Base-by-base conservation (phyloP, 2,329 filamentous ascomycete genomes). In the Metarhizium robertsii region DNA sequence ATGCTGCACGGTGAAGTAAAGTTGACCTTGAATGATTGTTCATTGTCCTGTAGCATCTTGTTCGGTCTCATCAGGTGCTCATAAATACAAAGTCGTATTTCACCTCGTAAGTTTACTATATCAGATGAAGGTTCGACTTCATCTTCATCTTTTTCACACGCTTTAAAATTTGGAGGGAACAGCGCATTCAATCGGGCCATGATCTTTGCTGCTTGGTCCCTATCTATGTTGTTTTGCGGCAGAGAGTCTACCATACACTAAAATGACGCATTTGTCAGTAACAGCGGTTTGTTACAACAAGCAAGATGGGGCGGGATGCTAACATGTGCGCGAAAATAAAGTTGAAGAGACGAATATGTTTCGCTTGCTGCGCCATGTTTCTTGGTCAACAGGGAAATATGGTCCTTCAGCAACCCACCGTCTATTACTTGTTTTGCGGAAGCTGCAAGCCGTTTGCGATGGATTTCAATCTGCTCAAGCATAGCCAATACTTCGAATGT, bases 171-270 rank as follows among this genome's bases (percentile, higher is more conserved):
- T 1, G 69, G 55, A 1, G 71, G 68, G 38, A 73, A 69, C 20
- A 73, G 58, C 6, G 71, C 64, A 51, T 73, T 73, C 29, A 72
- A 59, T 6, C 63, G 61, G 25, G 68, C 70, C 69, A 72, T 67
- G 38, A 69, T 61, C 14, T 61, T 57, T 6, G 60, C 54, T 3
- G 51, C 45, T 14, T 62, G 55, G 30, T 61, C 60, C 52, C 53
- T 54, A 18, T 42, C 16, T 2, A 57, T 42, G 20, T 46, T 36
- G 20, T 56, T 55, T 18, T 55, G 55, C 34, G 50, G 54, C 14
- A 51, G 48, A 18, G 53, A 38, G 34, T 56, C 49, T 10, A 53
- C 29, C 2, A 56, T n/a, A 32, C 48, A 58, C 56, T 54, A 32
- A 7, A 40, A 16, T 40, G 5, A 38, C 13, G 52, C 16, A 51